Evolutionary conservation across 805 yeast genomes (phyloP), one percentile per base, ranked within the genome.

Genomic region (Metschnikowia colocasiae): DNA sequence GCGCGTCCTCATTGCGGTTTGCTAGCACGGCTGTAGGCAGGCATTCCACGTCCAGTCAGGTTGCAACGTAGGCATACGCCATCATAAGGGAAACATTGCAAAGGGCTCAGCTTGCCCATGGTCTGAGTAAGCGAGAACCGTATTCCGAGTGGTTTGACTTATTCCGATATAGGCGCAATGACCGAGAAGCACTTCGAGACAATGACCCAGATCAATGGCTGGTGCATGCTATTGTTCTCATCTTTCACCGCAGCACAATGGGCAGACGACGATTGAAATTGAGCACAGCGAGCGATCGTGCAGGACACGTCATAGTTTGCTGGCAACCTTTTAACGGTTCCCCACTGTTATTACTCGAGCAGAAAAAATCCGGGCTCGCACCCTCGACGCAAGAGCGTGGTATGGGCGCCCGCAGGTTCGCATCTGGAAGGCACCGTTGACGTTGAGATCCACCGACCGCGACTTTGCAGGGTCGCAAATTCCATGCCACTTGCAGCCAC

Each of bases 1-100:
- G 30, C 40, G 40, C 40, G 40, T 9, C 40, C 30, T 9, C 40
- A 25, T 23, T 30, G 30, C 40, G 40, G 19, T 25, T 25, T 25
- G 27, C 27, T 10, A 25, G 27, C 27, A 25, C 27, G 4, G 27
- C 27, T 25, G 10, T 13, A 13, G 36, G 22, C 15, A 33, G 13
- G 16, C 19, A 18, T 16, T 6, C 27, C 27, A n/a, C 10, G 27
- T 25, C 27, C 27, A 25, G 27, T 10, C 27, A 25, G 27, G 27
- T 3, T 25, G 2, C 10, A 25, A 25, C 12, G 12, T 8, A 25
- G 27, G 27, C 6, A 10, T 3, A 25, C 27, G 9, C 26, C 26
- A 8, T 25, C n/a, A n/a, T n/a, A n/a, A n/a, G n/a, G n/a, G n/a
- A n/a, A n/a, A n/a, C n/a, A n/a, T n/a, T n/a, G n/a, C n/a, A n/a